Evolutionary conservation across 805 yeast genomes (phyloP), one percentile per base, ranked within the genome.

Genomic region (Saccharomycopsis babjevae): DNA sequence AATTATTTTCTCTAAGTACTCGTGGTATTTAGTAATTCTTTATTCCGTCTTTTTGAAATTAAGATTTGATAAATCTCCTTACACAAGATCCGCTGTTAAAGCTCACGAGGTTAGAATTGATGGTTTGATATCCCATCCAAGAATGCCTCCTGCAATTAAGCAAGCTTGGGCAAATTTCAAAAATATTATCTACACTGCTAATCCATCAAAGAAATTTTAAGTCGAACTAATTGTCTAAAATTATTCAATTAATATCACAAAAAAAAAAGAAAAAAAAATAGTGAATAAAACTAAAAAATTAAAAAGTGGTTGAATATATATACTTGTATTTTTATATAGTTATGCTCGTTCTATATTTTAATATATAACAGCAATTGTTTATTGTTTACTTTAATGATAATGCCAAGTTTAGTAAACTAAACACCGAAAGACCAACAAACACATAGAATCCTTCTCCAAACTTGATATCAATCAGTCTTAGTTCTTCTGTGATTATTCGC

Each of bases 51-150:
- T 92, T 75, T 77, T 90, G 73, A 88, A 88, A 72, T 72, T 86
- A 61, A 83, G 96, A 72, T 88, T 78, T 70, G 96, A 89, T 70
- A 84, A 83, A 66, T 86, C 94, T 2, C 76, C 82, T 36, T 84
- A 83, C 75, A 86, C 90, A 60, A 85, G 89, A 73, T 76, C 80
- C 64, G 84, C 83, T 38, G 76, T 89, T 70, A 83, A 86, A 74
- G 76, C 79, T 58, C 76, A 86, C 76, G 96, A 88, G 72, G 84
- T 87, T 56, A 77, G 85, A 66, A 66, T 81, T 57, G 88, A 86
- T 70, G 83, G 85, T 20, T 61, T 83, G 18, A 73, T 83, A 50
- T 70, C 77, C 50, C 80, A 82, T 60, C 81, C 85, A 52, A 67
- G 75, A n/a, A 74, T 83, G 20, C 85, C 87, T 18, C 79, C 81